Evolutionary conservation across 139 green algal species (phyloP), one percentile per base, ranked within the genome.

Genomic region (Mychonastes homosphaera): DNA sequence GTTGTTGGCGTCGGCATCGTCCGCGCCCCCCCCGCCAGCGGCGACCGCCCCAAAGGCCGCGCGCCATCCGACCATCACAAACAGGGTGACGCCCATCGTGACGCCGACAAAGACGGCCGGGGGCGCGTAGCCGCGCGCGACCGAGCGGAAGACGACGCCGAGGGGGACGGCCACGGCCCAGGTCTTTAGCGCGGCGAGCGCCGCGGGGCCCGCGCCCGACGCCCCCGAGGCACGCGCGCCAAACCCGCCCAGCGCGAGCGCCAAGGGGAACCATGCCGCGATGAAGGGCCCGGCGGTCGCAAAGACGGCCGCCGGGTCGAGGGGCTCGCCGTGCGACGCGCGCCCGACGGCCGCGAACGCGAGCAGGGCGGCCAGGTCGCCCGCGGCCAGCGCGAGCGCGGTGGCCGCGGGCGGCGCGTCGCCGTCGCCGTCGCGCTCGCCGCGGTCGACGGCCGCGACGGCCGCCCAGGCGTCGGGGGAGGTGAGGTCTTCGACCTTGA

Each of bases 41-140:
- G 69, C 78, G 12, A 44, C 28, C 2, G 70, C 76, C 24, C 80
- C 78, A 23, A 83, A 54, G 1, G 56, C 75, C 6, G 78, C 44
- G 13, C 84, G 60, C 78, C 80, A 91, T 53, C 83, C 80, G 18
- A 89, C 36, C 23, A 94, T 73, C 26, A 89, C 49, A 34, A 85
- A 77, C 0, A 18, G 65, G 5, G 76, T 94, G 4, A 61, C 74
- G 1, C 60, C 75, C 44, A 90, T 49, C 23, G 34, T 62, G 0
- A 94, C 80, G 6, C 73, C 48, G 26, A 92, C 75, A 65, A 94
- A 94, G 12, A 76, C 44, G 27, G 62, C 69, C 13, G 80, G 72
- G 7, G 85, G 79, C 30, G 85, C 21, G 39, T 88, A 84, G n/a
- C 85, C 85, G 19, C 57, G 63, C 27, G 27, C 12, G 18, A 82